phyloP scores from a whole-genome alignment of 2,329 filamentous ascomycete species.

The Botrytis byssoidea region DNA sequence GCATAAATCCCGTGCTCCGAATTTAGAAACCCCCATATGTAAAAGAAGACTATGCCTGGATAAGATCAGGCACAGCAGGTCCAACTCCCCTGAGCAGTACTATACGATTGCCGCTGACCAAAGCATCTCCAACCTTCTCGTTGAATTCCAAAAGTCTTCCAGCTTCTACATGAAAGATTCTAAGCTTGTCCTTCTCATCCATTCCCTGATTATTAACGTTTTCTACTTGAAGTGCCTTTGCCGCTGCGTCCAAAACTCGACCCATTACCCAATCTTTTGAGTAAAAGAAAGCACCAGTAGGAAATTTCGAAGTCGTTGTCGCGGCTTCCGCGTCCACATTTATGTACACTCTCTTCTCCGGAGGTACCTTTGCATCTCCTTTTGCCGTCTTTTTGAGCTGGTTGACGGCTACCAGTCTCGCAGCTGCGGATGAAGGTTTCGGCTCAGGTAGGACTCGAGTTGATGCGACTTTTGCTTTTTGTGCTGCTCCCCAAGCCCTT shows the following conservation, averaged over 20 bases:
- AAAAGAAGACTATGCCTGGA: constrained; percentile 45
- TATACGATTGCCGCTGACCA: constrained; percentile 84
- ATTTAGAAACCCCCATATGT: constrained; percentile 6
- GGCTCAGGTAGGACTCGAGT: constrained; percentile 58
- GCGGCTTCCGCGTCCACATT: constrained; percentile 88
- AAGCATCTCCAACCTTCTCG: constrained; percentile 73
- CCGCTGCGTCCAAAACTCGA: constrained; percentile 73
- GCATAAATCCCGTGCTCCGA: background rate
- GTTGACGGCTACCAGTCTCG: constrained; percentile 67
- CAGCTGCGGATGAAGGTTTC: constrained; percentile 61
- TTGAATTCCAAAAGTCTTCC: constrained; percentile 83
- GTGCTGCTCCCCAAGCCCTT: constrained; percentile 75
- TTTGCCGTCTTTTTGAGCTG: constrained; percentile 84
- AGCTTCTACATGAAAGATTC: constrained; percentile 91
- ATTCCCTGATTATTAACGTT: constrained; percentile 80
- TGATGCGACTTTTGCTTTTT: constrained; percentile 53
- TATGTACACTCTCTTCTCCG: constrained; percentile 85
- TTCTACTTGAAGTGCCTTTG: constrained; percentile 72
- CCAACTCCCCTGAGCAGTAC: constrained; percentile 85
- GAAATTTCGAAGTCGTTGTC: constrained; percentile 79
- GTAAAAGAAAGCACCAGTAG: constrained; percentile 79
- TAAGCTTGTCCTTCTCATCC: constrained; percentile 73
- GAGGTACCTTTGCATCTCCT: constrained; percentile 77
- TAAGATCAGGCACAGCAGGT: constrained; percentile 68
- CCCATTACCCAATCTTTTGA: constrained; percentile 88